phyloP scores from a whole-genome alignment of 2,329 filamentous ascomycete genomes.

The Diaporthe sp. region DNA sequence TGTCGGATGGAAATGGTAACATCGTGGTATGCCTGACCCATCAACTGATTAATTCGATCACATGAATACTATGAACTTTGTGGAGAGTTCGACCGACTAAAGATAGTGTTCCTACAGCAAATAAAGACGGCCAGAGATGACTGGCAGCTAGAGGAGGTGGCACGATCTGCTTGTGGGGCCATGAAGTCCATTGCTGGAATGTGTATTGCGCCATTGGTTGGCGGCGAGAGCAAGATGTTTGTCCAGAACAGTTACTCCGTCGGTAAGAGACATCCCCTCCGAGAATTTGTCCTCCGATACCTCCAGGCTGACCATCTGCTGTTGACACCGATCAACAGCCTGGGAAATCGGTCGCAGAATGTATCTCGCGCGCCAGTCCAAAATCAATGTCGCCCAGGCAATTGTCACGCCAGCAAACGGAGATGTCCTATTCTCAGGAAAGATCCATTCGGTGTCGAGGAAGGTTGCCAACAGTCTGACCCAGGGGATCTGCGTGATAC shows the following conservation, averaged over 20 bases:
- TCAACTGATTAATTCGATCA: too few relatives aligned
- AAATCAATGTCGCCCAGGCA: not conserved
- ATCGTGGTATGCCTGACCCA: not conserved
- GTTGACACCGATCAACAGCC: not conserved
- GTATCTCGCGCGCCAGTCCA: not conserved
- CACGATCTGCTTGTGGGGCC: not conserved
- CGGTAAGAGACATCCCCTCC: not conserved
- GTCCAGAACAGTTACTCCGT: conserved; percentile 15
- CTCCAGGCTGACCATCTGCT: not conserved
- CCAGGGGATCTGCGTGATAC: not conserved
- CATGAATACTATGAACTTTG: too few relatives aligned
- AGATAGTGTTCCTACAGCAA: not conserved
- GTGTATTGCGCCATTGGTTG: not conserved
- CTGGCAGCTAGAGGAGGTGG: conserved; percentile 5
- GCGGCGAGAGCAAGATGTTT: not conserved
- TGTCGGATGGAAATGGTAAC: not conserved
- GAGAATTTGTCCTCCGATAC: rapidly evolving
- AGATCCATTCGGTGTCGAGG: conserved; percentile 3
- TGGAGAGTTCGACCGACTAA: too few relatives aligned
- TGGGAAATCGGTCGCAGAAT: conserved; percentile 3
- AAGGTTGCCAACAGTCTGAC: conserved; percentile 8
- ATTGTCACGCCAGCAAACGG: not conserved
- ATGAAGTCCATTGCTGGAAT: conserved; percentile 25
- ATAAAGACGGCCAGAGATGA: not conserved
- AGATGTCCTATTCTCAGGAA: not conserved